Evolutionary conservation across 2,329 filamentous ascomycete species (phyloP).

Genomic region (Aureobasidium sp.): DNA sequence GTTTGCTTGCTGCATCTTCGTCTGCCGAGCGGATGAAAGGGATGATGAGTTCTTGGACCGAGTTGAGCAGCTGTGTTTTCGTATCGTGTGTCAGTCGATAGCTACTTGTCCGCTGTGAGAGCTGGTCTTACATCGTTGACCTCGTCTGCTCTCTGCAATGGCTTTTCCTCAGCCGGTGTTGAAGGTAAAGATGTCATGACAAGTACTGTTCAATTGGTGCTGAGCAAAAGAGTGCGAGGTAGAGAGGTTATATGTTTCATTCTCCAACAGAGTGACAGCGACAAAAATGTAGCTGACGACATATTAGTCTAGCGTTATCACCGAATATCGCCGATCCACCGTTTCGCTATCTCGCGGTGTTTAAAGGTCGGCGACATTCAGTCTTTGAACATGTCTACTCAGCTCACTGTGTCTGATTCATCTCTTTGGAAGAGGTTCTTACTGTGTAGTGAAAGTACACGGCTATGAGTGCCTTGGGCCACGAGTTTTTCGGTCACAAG

Average conservation of each 20-base stretch:
- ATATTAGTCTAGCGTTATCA: neutral
- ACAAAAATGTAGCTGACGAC: constrained; percentile 3
- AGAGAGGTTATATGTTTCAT: neutral
- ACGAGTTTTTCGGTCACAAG: no score
- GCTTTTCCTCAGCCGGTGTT: constrained; percentile 14
- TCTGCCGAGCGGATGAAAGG: constrained; percentile 65
- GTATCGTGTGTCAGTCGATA: constrained; percentile 6
- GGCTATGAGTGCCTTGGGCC: no score
- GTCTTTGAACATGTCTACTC: neutral
- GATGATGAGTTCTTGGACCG: constrained; percentile 58
- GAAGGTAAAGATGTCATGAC: constrained; percentile 15
- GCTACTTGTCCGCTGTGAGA: neutral
- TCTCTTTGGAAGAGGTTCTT: no score
- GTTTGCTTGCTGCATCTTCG: constrained; percentile 47
- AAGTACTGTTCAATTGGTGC: neutral
- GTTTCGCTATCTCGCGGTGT: neutral
- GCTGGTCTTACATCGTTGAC: constrained; percentile 26
- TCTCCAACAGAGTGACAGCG: neutral
- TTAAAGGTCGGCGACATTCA: neutral
- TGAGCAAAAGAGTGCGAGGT: neutral
- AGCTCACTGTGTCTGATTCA: neutral
- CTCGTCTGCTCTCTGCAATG: constrained; percentile 25
- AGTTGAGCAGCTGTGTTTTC: constrained; percentile 51
- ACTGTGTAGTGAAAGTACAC: no score
- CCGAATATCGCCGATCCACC: constrained; percentile 6